Evolutionary conservation across 768 basidiomycete genomes (phyloP).

Genomic region (Piloderma croceum): DNA sequence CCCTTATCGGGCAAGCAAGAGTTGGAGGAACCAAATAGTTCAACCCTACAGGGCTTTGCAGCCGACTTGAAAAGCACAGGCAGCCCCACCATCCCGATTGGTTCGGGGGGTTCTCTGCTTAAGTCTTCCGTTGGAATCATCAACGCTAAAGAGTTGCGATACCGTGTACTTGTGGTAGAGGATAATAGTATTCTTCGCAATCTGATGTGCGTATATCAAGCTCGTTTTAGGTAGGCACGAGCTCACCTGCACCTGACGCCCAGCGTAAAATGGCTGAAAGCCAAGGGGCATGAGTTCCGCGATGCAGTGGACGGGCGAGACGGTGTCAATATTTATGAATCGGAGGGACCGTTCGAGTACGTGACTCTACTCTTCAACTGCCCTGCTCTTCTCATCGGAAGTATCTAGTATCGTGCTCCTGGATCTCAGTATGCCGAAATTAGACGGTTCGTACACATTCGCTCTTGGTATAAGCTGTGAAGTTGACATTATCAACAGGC

Average conservation of each 20-base stretch:
- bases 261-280: not conserved
- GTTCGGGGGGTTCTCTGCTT: slow-evolving; percentile 61
- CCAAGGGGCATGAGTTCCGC: slow-evolving; percentile 63
- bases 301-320: slow-evolving; percentile 83
- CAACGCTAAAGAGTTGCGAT: slow-evolving; percentile 36
- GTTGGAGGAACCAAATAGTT: slow-evolving; percentile 28
- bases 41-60: not conserved
- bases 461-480: not conserved
- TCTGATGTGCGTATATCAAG: slow-evolving; percentile 56
- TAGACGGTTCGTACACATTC: slow-evolving; percentile 63
- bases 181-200: slow-evolving; percentile 84
- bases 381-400: slow-evolving; percentile 4
- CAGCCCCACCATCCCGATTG: slow-evolving; percentile 47
- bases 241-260: slow-evolving; percentile 5
- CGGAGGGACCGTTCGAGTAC: slow-evolving; percentile 82
- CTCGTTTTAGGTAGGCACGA: not conserved
- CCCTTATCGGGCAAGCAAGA: slow-evolving; percentile 29
- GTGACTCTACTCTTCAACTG: slow-evolving; percentile 22
- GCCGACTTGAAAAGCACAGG: slow-evolving; percentile 8
- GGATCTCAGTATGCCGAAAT: slow-evolving; percentile 90
- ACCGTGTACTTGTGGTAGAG: slow-evolving; percentile 80
- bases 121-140: slow-evolving; percentile 57
- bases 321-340: slow-evolving; percentile 70
- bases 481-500: slow-evolving; percentile 36
- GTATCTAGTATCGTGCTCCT: slow-evolving; percentile 68